Evolutionary conservation across 2,329 filamentous ascomycete genomes (phyloP).

Genomic region (Cryphonectria naterciae): DNA sequence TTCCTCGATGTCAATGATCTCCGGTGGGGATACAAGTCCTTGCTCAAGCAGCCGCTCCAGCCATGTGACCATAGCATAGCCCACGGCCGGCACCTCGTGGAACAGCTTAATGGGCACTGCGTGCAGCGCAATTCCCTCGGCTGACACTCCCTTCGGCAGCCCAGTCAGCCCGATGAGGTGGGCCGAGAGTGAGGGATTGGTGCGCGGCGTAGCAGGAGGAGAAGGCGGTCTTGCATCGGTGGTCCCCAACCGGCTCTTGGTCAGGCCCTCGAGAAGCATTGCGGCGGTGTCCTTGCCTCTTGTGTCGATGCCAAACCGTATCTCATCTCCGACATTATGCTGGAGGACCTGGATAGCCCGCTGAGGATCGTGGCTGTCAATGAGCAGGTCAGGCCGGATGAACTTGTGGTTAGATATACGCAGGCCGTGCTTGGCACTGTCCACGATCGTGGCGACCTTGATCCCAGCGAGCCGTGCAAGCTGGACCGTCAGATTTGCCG

Average conservation of each 20-base stretch:
- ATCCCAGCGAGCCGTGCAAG: conserved; percentile 69
- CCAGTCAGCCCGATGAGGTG: conserved; percentile 73
- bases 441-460: conserved; percentile 67
- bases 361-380: conserved; percentile 68
- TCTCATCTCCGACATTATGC: conserved; percentile 56
- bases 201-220: conserved; percentile 45
- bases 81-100: conserved; percentile 68
- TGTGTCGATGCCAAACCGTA: conserved; percentile 73
- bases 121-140: conserved; percentile 58
- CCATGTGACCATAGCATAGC: conserved; percentile 67
- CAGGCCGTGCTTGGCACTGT: conserved; percentile 67
- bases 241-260: conserved; percentile 33
- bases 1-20: conserved; percentile 66
- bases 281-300: conserved; percentile 66
- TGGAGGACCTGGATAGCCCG: conserved; percentile 69
- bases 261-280: conserved; percentile 58
- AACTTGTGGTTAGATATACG: conserved; percentile 53
- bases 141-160: conserved; percentile 59
- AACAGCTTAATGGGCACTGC: conserved; percentile 77
- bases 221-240: conserved; percentile 36
- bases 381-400: conserved; percentile 62
- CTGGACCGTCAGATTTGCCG: conserved; percentile 68
- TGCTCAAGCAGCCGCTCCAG: conserved; percentile 66
- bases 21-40: conserved; percentile 59
- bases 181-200: conserved; percentile 37